Base-by-base conservation (phyloP, 108 stramenopile species). In the Fragilaria radians region DNA sequence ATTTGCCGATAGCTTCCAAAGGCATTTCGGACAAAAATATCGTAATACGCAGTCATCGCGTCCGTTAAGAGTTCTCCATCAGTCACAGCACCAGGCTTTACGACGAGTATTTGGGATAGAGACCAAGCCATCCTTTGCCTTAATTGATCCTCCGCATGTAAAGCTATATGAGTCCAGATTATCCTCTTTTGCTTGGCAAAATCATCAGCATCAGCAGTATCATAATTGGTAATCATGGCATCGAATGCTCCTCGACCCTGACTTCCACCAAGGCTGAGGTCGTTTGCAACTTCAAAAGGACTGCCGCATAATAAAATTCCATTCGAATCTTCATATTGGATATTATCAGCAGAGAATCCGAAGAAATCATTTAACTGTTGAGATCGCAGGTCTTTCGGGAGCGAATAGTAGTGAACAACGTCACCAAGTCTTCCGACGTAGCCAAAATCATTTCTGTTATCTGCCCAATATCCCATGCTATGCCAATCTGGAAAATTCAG, bases 1-100 rank as follows among this genome's bases (percentile, higher is more conserved):
- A 92, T 66, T 45, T 88, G 81, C 21, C 68, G 34, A 59, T 74
- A 88, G 67, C 74, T 86, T 18, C 90, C 90, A 60, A 92, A 88
- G 23, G 81, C 81, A 62, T 92, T 62, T 17, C 81, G 56, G 3
- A 86, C 59, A 57, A 84, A 83, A 31, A 88, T 88, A 53, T 88
- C 87, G 65, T 88, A 82, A 47, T 78, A 88, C 4, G 51, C 53
- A 46, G 73, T 29, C 52, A 69, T 70, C 11, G 64, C 24, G 45
- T 73, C 75, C 30, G 28, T 59, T 9, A 52, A 19, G 24, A 23
- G 9, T n/a, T 45, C 36, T 42, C 23, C 19, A 46, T 42, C 36
- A 23, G 42, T 24, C 42, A 59, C 36, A 28, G 45, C 51, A 47
- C 0, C 28, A 32, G n/a, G 11, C 32, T 52, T 25, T 7, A 87